Evolutionary conservation across 345 rosid genomes (phyloP).

Genomic region (Eucalyptus victrix): DNA sequence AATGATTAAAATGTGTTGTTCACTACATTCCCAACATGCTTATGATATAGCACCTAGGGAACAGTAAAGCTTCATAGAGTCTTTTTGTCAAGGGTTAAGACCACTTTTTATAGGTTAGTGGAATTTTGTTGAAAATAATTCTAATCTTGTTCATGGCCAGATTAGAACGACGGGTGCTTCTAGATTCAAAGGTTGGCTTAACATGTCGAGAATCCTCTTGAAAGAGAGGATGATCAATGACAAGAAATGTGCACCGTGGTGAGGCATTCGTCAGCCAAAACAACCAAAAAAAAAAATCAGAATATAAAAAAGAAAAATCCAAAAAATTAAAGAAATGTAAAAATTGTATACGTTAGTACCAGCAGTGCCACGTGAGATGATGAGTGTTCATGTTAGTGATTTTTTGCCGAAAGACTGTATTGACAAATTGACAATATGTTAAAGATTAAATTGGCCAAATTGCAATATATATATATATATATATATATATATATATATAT

Average conservation of each 20-base stretch:
- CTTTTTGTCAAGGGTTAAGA: background rate
- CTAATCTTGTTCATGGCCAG: background rate
- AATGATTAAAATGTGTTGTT: background rate
- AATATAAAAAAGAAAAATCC: too few species aligned
- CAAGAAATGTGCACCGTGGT: background rate
- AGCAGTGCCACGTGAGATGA: accelerated
- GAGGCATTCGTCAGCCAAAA: background rate
- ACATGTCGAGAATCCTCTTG: background rate
- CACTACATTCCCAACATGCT: background rate
- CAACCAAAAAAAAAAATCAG: too few species aligned
- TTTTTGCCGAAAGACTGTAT: too few species aligned
- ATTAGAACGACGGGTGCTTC: accelerated
- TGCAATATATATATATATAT: background rate
- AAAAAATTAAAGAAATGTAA: background rate
- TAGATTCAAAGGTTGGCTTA: background rate
- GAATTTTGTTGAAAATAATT: background rate
- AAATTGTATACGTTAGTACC: too few species aligned
- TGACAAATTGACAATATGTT: too few species aligned
- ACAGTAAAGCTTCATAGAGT: background rate
- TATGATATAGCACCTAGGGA: too few species aligned
- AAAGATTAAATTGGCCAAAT: background rate
- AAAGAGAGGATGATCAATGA: background rate
- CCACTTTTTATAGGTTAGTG: background rate
- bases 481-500: too few species aligned
- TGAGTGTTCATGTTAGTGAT: accelerated